Evolutionary conservation across 169 alveolate genomes (phyloP).

Genomic region (Cystoisospora suis): DNA sequence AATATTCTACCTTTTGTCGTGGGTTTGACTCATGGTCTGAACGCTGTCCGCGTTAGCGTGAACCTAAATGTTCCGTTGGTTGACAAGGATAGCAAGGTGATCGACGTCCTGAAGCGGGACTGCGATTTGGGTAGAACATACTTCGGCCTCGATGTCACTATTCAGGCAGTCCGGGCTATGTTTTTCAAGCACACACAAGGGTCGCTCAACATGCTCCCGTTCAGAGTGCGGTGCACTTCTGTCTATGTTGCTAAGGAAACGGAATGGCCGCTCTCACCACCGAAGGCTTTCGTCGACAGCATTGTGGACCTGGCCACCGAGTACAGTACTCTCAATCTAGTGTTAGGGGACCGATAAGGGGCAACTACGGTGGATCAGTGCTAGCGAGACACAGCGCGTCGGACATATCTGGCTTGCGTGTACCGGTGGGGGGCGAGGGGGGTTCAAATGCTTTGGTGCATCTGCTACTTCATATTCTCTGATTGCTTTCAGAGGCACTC

Average conservation of each 20-base stretch:
- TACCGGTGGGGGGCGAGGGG: too few relatives aligned
- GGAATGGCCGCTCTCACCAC: constrained; percentile 1
- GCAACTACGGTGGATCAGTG: not conserved
- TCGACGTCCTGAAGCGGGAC: not conserved
- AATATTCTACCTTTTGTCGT: constrained; percentile 1
- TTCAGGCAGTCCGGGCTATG: constrained; percentile 33
- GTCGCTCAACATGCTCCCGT: not conserved
- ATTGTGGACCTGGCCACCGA: constrained; percentile 5
- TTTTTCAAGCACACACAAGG: constrained; percentile 21
- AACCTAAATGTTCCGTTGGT: constrained; percentile 10
- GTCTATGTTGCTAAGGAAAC: not conserved
- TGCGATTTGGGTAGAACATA: constrained; percentile 3
- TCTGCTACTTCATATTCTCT: too few relatives aligned
- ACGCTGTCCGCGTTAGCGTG: not conserved
- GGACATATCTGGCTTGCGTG: not conserved
- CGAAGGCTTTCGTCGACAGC: not conserved
- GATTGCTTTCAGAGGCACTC: too few relatives aligned
- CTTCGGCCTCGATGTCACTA: constrained; percentile 3
- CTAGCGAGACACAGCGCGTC: not conserved
- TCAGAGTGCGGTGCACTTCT: not conserved
- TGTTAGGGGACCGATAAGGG: not conserved
- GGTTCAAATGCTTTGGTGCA: too few relatives aligned
- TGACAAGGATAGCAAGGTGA: not conserved
- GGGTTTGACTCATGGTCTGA: constrained; percentile 29
- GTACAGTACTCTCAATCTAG: not conserved